Evolutionary conservation across 129 eudicot genomes (phyloP), one percentile per base, ranked within the genome.

Genomic region (Flaveria ramosissima): DNA sequence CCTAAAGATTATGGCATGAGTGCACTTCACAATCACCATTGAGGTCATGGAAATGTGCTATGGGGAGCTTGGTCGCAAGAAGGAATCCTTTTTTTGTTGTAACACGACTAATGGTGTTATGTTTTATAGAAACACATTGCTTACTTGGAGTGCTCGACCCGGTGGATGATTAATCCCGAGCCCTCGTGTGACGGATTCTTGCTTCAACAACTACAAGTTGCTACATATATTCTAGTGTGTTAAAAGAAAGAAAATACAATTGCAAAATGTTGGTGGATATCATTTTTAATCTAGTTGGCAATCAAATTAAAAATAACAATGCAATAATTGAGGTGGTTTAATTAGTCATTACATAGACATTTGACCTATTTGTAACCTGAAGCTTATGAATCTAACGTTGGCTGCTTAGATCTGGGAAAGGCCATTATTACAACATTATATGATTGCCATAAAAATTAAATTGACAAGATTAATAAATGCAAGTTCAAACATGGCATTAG

Each of bases 281-380:
- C 15, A 2, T 12, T 47, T 9, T 73, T 45, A 9, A 47, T 47
- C 55, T 24, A 14, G 69, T 42, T 59, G 69, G 27, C 69, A 57
- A 20, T 12, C 68, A 73, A 36, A 19, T 20, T n/a, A n/a, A 56
- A 39, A 14, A 6, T 19, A 73, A 39, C 19, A 36, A 56, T n/a
- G n/a, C 56, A 15, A 72, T 73, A 68, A 56, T 73, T 56, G 55
- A 36, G 43, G 66, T 55, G 20, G 41, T 56, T 36, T 73, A 41
- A 23, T 41, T 8, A 12, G 67, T 14, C 77, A 73, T 20, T 56
- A 60, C 21, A 3, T 57, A 20, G 24, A 57, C 19, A 57, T 41
- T 57, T 73, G 77, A 73, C 55, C 15, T 41, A 36, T 45, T 36
- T 16, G 53, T 36, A 55, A 56, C 24, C 53, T 39, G 24, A 41